Evolutionary conservation across 169 alveolate species (phyloP), one percentile per base, ranked within the genome.

Genomic region (Eimeria falciformis): DNA sequence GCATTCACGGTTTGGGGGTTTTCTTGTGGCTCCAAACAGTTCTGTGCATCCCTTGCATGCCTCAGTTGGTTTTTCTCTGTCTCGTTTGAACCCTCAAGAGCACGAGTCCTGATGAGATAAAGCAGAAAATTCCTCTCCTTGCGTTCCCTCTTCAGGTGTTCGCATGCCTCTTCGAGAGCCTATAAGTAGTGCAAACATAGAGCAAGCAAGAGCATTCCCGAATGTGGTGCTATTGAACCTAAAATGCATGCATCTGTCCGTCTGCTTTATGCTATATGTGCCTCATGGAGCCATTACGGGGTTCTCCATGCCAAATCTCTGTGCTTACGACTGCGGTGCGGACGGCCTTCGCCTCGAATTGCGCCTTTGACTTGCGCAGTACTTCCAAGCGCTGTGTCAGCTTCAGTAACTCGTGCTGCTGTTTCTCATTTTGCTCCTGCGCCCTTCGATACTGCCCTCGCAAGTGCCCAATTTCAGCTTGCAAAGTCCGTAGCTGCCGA

Each of bases 331-430:
- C 65, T 47, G 69, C 87, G 14, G 47, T 50, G 47, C 87, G 87
- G 29, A 68, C 62, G 9, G 87, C 87, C 27, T 50, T 78, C 17
- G 87, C 45, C 50, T 78, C 87, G 25, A 78, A 78, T 21, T 50
- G 69, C n/a, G 71, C 71, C 87, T 78, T 78, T 27, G 87, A 78
- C 27, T 50, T 78, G 47, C 87, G 87, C 37, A 78, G 66, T 25
- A 78, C 87, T 37, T 47, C 87, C 25, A 78, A 71, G 7, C 87
- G 87, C 29, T 78, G 87, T 37, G 87, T 46, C 23, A 78, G 87
- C 87, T 78, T 78, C 69, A 78, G 27, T 27, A 78, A 45, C 87
- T 78, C 87, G 23, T 78, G 66, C 71, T 78, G 87, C 27, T 78
- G 87, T 68, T 78, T 78, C 43, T 78, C 69, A 21, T 25, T 78